Conservation (phyloP, 2,329 filamentous ascomycete genomes). For the Beauveria australis region DNA sequence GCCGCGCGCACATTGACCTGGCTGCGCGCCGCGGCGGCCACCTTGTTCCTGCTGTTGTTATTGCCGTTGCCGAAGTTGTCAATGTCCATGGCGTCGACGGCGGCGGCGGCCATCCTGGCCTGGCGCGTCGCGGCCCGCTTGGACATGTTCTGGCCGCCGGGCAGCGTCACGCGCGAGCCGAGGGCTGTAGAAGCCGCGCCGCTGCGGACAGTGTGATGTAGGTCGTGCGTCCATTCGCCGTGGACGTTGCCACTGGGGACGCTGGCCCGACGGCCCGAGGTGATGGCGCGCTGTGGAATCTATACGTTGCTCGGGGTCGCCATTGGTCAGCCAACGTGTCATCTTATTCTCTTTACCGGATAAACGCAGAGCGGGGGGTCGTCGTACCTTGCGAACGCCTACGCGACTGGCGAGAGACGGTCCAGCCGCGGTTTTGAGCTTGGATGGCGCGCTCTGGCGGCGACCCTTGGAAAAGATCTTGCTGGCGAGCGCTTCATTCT, state of each 20-base stretch:
- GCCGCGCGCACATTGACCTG: conserved; percentile 15
- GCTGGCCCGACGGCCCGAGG: conserved; percentile 23
- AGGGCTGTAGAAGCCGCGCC: conserved; percentile 30
- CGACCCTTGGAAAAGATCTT: conserved; percentile 60
- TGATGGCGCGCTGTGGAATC: conserved; percentile 14
- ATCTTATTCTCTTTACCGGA: not conserved
- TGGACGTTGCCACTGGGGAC: conserved; percentile 48
- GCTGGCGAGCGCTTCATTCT: conserved; percentile 62
- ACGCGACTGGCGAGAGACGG: conserved; percentile 63
- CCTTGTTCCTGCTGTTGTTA: conserved; percentile 15
- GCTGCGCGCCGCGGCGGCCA: conserved; percentile 16
- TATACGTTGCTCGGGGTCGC: conserved; percentile 1
- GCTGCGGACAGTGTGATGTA: conserved; percentile 43
- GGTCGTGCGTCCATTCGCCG: conserved; percentile 64
- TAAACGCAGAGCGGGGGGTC: not conserved
- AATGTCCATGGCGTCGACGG: conserved; percentile 30
- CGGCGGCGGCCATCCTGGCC: conserved; percentile 36
- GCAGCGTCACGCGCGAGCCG: conserved; percentile 36
- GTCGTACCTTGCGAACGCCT: conserved; percentile 60
- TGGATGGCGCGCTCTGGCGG: conserved; percentile 46
- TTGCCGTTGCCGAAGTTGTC: conserved; percentile 14
- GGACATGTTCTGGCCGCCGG: conserved; percentile 25
- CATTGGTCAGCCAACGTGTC: not conserved
- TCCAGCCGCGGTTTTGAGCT: conserved; percentile 35
- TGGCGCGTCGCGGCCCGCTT: conserved; percentile 21